These are phyloP conservation scores for Chalara sp. DNA, from an alignment of 2,329 filamentous ascomycete genomes.

Conservation along the genomic window DNA sequence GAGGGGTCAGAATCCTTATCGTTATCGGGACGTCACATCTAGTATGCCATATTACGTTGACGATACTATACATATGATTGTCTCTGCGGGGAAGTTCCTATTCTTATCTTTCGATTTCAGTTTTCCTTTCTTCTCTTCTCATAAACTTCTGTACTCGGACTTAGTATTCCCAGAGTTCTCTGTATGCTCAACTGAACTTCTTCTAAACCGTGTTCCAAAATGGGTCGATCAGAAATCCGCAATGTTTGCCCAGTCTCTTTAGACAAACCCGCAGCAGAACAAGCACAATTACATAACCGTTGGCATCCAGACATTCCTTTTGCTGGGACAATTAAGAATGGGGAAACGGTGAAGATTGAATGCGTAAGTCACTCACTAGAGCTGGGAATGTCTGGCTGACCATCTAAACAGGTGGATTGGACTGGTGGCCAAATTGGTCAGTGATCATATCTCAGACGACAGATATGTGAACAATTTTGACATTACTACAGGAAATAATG, in stretches of 20 bases:
- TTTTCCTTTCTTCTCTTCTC: neutral
- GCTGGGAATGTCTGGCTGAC: too few relatives aligned
- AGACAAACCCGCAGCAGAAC: slow-evolving; percentile 63
- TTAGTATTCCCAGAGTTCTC: neutral
- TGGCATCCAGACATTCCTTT: slow-evolving; percentile 90
- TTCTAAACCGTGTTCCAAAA: slow-evolving; percentile 15
- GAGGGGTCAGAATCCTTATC: too few relatives aligned
- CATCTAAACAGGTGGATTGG: slow-evolving; percentile 29
- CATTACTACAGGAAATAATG: slow-evolving; percentile 56
- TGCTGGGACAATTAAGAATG: slow-evolving; percentile 66
- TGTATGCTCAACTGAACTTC: too few relatives aligned
- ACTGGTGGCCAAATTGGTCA: slow-evolving; percentile 78
- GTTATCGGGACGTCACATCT: too few relatives aligned
- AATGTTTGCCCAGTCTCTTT: slow-evolving; percentile 68
- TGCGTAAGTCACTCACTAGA: slow-evolving; percentile 46
- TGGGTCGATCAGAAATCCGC: slow-evolving; percentile 52
- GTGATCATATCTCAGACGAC: neutral
- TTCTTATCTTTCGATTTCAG: too few relatives aligned
- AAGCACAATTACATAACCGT: slow-evolving; percentile 70
- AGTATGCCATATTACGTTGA: too few relatives aligned
- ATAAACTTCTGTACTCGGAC: neutral
- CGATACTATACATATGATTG: too few relatives aligned
- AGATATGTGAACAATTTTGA: neutral
- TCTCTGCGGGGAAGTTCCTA: too few relatives aligned
- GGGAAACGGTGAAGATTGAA: slow-evolving; percentile 89